phyloP scores from a whole-genome alignment of 805 yeast genomes.

The Kodamaea neixiangensis region DNA sequence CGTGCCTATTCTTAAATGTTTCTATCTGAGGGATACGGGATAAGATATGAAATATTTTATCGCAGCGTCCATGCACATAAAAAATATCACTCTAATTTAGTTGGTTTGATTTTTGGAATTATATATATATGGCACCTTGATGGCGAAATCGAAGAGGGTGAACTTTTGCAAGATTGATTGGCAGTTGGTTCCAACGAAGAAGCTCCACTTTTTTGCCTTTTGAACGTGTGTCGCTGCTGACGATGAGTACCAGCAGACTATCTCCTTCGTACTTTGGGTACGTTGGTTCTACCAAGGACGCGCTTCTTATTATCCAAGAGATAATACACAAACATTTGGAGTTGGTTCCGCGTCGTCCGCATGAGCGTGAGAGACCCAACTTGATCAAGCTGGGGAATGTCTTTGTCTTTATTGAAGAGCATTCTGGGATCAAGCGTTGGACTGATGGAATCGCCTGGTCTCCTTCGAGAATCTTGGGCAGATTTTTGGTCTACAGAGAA shows the following conservation, averaged over 20 bases:
- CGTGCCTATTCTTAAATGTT: slow-evolving; percentile 4
- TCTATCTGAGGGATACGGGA: slow-evolving; percentile 1
- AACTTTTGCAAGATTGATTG: background rate
- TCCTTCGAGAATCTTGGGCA: slow-evolving; percentile 83
- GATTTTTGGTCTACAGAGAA: slow-evolving; percentile 83
- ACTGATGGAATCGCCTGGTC: slow-evolving; percentile 97
- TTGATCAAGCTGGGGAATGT: slow-evolving; percentile 76
- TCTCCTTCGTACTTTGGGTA: slow-evolving; percentile 71
- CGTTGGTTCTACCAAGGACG: slow-evolving; percentile 81
- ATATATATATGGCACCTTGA: slow-evolving; percentile 5
- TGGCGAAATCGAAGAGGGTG: background rate
- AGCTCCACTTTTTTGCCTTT: background rate
- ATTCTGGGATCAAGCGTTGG: slow-evolving; percentile 88
- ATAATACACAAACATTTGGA: slow-evolving; percentile 60
- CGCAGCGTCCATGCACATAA: background rate
- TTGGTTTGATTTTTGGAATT: background rate
- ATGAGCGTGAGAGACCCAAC: slow-evolving; percentile 67
- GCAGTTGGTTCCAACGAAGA: background rate
- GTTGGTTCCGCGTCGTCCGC: slow-evolving; percentile 76
- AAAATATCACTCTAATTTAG: slow-evolving; percentile 2
- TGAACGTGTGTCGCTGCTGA: background rate
- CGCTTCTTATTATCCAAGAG: slow-evolving; percentile 79
- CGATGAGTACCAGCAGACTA: slow-evolving; percentile 13
- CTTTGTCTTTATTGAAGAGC: slow-evolving; percentile 82
- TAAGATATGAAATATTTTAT: slow-evolving; percentile 11